Evolutionary conservation across 495 filamentous ascomycete genomes (phyloP), one percentile per base, ranked within the genome.

Genomic region (Penicillium fimorum): DNA sequence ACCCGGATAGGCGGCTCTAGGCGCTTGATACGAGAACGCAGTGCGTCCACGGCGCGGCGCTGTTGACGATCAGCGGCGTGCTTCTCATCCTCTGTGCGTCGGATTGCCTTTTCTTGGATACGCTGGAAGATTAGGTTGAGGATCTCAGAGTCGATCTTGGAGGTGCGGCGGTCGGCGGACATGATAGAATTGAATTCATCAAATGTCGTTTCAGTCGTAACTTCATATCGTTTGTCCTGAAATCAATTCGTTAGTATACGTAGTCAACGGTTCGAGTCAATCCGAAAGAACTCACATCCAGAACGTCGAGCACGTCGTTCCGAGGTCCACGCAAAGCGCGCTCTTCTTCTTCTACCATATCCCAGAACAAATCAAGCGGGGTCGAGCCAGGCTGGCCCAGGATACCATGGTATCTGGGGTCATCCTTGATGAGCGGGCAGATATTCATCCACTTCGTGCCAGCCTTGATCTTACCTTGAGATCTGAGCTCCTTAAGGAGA

Each of bases 331-430:
- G 87, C 15, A 97, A 75, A 18, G 86, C 84, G 47, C 87, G 83
- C 58, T 97, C 92, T 71, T 96, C 91, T 70, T 97, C 93, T 67
- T 96, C 93, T 15, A 97, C 82, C 47, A 92, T 80, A 72, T 99
- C 95, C 93, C 95, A 96, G 73, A 97, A 96, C 9, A 99, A 77
- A 55, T 99, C 94, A 57, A 96, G 78, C n/a, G 93, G 90, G 5
- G 84, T 89, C 4, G 94, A 97, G 50, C 95, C 95, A 41, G 84
- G 66, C 62, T 94, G 91, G 42, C 92, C 94, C 30, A 94, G 82
- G 75, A 96, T 88, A 46, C 84, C 89, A 65, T 78, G 81, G 74
- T 95, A 97, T 54, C 91, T 87, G 44, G 89, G 80, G 62, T 97
- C 94, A 62, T 88, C 78, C 59, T 88, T 82, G 61, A 99, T 83